Percentiles rank a stretch among this genome's conserved stretches.
Evolutionary conservation across 495 filamentous ascomycete genomes (phyloP).

Genomic region (Penicillium steckii): DNA sequence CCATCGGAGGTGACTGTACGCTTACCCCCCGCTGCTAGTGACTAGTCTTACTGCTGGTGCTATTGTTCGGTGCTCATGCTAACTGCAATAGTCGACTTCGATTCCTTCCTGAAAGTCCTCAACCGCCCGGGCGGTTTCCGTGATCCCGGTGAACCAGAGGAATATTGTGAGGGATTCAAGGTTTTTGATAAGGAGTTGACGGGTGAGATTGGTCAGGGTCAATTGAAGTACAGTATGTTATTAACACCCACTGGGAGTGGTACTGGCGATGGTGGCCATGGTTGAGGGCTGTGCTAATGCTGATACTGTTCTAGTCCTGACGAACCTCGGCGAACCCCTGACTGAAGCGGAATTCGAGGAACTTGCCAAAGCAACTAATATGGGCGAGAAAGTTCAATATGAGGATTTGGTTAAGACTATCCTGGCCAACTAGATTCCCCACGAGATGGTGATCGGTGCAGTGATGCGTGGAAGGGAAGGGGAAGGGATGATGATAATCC

Average conservation of each 20-base stretch:
- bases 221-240: slow-evolving; percentile 79
- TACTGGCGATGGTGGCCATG: background rate
- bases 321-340: slow-evolving; percentile 98
- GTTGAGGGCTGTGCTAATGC: background rate
- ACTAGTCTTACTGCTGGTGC: too few species aligned
- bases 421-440: slow-evolving; percentile 72
- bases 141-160: slow-evolving; percentile 93
- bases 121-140: slow-evolving; percentile 98
- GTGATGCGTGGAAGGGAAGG: too few species aligned
- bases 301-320: slow-evolving; percentile 60
- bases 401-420: slow-evolving; percentile 92
- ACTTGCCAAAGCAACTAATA: slow-evolving; percentile 94
- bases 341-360: slow-evolving; percentile 98
- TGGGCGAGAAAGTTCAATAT: slow-evolving; percentile 95
- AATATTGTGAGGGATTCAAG: slow-evolving; percentile 97
- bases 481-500: too few species aligned
- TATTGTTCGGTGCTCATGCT: background rate
- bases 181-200: slow-evolving; percentile 99
- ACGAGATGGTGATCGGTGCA: too few species aligned
- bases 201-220: slow-evolving; percentile 94
- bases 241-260: background rate
- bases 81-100: slow-evolving; percentile 79
- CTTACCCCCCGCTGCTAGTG: too few species aligned
- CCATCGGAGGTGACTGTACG: slow-evolving; percentile 81
- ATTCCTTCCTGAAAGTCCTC: slow-evolving; percentile 90